A percentile compares a stretch with the other conserved stretches of the same genome.
Evolutionary conservation across 1,284 basidiomycete species (phyloP).

Genomic region (Mycosarcoma maydis): DNA sequence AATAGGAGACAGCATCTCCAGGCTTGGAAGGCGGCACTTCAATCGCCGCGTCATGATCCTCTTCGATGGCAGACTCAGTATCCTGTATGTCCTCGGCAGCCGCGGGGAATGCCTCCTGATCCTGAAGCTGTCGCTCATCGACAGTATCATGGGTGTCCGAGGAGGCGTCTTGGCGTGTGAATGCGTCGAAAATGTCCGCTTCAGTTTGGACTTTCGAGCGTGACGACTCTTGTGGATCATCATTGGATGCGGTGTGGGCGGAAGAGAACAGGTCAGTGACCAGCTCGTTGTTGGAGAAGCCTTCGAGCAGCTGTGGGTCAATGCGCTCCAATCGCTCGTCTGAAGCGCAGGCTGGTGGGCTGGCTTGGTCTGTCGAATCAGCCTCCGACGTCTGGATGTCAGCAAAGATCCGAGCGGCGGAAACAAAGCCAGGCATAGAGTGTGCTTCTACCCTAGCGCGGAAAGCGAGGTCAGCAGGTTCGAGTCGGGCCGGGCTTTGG

Average conservation of each 20-base stretch:
- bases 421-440: constrained; percentile 33
- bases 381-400: constrained; percentile 14
- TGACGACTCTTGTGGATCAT: not conserved
- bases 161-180: constrained; percentile 22
- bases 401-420: constrained; percentile 32
- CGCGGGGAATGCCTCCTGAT: not conserved
- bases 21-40: not conserved
- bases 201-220: constrained; percentile 8
- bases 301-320: constrained; percentile 25
- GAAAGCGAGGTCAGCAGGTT: constrained; percentile 11
- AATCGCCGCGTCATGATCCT: not conserved
- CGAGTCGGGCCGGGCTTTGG: not conserved
- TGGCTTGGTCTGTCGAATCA: not conserved
- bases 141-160: not conserved
- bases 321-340: constrained; percentile 4
- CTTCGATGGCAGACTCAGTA: not conserved
- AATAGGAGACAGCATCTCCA: not conserved
- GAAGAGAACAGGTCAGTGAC: not conserved
- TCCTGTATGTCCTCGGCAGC: not conserved
- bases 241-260: not conserved
- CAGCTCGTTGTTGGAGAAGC: not conserved
- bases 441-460: constrained; percentile 29
- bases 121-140: constrained; percentile 1
- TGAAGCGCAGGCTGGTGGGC: not conserved
- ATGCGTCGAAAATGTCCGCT: constrained; percentile 28